Base-by-base conservation (phyloP, 2,329 filamentous ascomycete species). In the Malbranchea zuffiana region DNA sequence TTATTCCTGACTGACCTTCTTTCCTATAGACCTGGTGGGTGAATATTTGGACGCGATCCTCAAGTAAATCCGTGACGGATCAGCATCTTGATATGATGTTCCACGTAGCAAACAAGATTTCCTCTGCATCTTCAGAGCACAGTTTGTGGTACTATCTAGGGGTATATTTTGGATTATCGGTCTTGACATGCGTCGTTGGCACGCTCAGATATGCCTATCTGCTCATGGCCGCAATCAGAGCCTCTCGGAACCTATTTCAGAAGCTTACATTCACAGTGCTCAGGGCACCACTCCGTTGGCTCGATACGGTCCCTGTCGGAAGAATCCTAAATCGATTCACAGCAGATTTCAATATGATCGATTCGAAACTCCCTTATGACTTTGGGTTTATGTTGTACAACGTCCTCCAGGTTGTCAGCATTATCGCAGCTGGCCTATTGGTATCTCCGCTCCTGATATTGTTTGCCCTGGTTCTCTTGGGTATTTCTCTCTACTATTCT, bases 281-380 rank as follows among this genome's bases (percentile, higher is more conserved):
- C 3, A 72, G 79, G 12, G 77, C 82, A 4, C 82, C 80, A 1
- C 65, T 87, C n/a, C 68, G 81, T 43, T 86, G 81, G 80, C 68
- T 88, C 24, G 82, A 88, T 51, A 87, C 82, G 0, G 78, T 85
- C 0, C 83, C 83, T 0, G 66, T 85, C 1, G 82, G 82, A 2
- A 73, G 82, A 30, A 74, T 87, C 24, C 64, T 87, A 13, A 88
- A 88, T 58, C 71, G 82, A 2, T 84, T 87, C 54, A 84, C 81
- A 0, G 68, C 78, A 3, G 82, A 88, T 57, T 86, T 88, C 56
- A 75, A 78, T 47, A 69, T 76, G 26, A 72, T 87, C 32, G 82
- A 88, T 57, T 76, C 72, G 5, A 68, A 73, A 23, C 62, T 86
- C 33, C 72, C 76, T 5, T 71, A 72, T 46, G 73, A 81, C 34